Percentiles rank a stretch among this genome's conserved stretches.
Evolutionary conservation across 148 eudicot genomes (phyloP).

Genomic region (Gaultheria prostrata): DNA sequence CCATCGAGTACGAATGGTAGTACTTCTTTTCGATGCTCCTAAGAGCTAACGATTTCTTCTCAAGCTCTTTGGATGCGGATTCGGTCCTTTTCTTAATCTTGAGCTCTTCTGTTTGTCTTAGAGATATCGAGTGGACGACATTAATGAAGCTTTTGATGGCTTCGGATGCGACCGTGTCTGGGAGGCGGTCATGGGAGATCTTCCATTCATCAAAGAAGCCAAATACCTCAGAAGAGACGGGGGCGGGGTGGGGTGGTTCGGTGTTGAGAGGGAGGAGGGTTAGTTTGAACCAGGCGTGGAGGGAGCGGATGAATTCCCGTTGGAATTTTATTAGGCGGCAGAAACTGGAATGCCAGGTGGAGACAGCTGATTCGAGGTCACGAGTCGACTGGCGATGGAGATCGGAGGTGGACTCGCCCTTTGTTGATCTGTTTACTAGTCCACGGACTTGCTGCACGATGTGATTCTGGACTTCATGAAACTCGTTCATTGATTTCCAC

Average conservation of each 20-base stretch:
- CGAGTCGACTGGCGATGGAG: conserved; percentile 93
- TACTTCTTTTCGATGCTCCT: conserved; percentile 85
- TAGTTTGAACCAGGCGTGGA: conserved; percentile 88
- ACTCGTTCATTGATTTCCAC: conserved; percentile 95
- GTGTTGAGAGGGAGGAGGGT: conserved; percentile 61
- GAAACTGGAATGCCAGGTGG: conserved; percentile 92
- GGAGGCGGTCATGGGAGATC: conserved; percentile 78
- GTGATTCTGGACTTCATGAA: conserved; percentile 83
- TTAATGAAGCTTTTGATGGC: conserved; percentile 92
- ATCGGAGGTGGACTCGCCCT: conserved; percentile 79
- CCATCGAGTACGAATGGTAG: conserved; percentile 82
- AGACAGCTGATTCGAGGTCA: conserved; percentile 84
- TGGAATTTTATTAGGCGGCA: conserved; percentile 80
- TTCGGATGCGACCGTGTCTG: conserved; percentile 89
- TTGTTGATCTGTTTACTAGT: conserved; percentile 51
- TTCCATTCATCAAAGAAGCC: conserved; percentile 87
- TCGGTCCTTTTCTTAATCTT: conserved; percentile 75
- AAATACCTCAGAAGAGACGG: conserved; percentile 46
- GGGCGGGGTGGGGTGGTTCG: conserved; percentile 28
- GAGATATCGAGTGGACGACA: conserved; percentile 71
- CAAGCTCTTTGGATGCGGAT: conserved; percentile 76
- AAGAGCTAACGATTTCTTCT: conserved; percentile 75
- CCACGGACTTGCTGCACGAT: conserved; percentile 95
- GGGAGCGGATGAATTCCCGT: conserved; percentile 72
- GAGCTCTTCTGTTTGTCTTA: conserved; percentile 72